A percentile compares a stretch with the other conserved stretches of the same genome.
Conservation (phyloP, 2,329 filamentous ascomycete genomes). For the Fusarium brevicatenulatum region DNA sequence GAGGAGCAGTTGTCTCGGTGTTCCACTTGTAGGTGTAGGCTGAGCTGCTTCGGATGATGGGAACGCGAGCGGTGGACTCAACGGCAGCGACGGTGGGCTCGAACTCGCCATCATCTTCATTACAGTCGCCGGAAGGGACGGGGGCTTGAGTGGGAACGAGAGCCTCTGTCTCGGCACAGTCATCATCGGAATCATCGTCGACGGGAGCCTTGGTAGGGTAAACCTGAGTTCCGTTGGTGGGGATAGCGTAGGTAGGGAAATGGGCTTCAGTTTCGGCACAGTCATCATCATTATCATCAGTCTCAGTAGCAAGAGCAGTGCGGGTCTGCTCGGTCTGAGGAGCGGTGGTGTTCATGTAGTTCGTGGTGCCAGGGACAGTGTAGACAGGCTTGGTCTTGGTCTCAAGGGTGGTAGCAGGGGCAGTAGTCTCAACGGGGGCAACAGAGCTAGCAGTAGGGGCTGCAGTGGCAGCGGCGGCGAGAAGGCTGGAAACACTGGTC, state of each 20-base stretch:
- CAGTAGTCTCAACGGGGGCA: conserved; percentile 10
- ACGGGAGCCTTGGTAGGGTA: conserved; percentile 17
- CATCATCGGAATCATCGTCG: conserved; percentile 9
- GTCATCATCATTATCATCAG: conserved; percentile 27
- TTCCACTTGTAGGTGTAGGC: conserved; percentile 35
- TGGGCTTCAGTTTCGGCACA: conserved; percentile 16
- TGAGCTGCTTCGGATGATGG: conserved; percentile 33
- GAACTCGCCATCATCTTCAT: background rate
- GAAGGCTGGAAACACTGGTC: conserved; percentile 49
- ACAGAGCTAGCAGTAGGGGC: background rate
- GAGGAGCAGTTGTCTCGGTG: conserved; percentile 26
- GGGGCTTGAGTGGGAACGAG: background rate
- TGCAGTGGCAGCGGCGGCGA: conserved; percentile 45
- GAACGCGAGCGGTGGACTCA: conserved; percentile 20
- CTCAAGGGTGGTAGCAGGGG: conserved; percentile 16
- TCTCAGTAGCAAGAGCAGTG: conserved; percentile 28
- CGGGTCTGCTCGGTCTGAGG: conserved; percentile 28
- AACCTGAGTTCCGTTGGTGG: conserved; percentile 26
- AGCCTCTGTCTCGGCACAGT: conserved; percentile 7
- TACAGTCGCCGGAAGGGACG: background rate
- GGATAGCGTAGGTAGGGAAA: conserved; percentile 27
- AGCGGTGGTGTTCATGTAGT: conserved; percentile 24
- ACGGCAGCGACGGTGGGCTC: background rate
- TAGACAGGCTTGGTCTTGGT: conserved; percentile 20
- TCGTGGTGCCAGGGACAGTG: conserved; percentile 15